Base-by-base conservation (phyloP, 345 rosid genomes). In the Atalantia buxifolia region DNA sequence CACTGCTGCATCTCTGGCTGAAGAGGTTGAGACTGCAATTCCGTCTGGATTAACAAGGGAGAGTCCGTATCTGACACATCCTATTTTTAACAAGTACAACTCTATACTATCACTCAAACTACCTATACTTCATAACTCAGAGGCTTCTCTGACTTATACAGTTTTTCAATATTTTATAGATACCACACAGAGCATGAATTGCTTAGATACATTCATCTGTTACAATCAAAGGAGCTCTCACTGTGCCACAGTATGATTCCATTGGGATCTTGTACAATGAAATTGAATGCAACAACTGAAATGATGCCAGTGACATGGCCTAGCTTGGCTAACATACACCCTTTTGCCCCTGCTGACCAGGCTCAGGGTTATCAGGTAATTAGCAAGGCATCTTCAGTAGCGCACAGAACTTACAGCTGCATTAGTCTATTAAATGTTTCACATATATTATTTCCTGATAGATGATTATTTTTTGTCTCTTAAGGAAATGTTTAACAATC, bases 191-290 rank as follows among this genome's bases (percentile, higher is more conserved):
- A 96, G 89, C 99, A 96, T 69, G 99, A 94, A 83, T 78, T 96
- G 83, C 98, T 96, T 67, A 89, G 99, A 69, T 96, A 94, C 84
- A 86, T 96, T 67, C 89, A 96, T 82, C 86, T 78, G 86, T 84
- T 96, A 75, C 92, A 94, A 84, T 88, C 95, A 40, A 94, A 91
- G 85, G 99, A 96, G 89, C 94, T 96, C 73, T 96, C 99, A 66
- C 83, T 96, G 18, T 96, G 99, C 92, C 99, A 96, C 83, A 92
- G 98, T 83, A 96, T 96, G 99, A 96, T 96, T 86, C 98, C 99
- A 6, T 79, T 96, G 87, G 98, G 99, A 78, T 96, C 99, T 83
- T 93, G 99, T 80, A 96, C 99, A 0, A 94, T 94, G 99, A 96
- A 96, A 85, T 77, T 96, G 88, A 96, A 96, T 75, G 99, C 99